These are phyloP conservation scores for Priceomyces haplophilus DNA, from an alignment of 805 yeast species.

Conservation along the genomic window DNA sequence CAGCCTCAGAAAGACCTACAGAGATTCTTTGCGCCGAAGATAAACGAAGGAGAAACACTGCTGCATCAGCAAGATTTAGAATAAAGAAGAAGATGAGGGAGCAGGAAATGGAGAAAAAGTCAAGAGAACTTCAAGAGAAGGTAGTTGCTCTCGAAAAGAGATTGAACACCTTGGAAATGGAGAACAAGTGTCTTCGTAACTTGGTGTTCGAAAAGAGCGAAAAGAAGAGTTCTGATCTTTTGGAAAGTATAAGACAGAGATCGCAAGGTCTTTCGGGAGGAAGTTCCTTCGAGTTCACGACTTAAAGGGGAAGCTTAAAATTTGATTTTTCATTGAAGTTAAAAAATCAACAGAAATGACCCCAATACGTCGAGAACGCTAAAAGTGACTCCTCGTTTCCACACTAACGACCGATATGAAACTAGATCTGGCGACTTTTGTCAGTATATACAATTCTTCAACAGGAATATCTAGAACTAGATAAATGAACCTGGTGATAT, in stretches of 20 bases:
- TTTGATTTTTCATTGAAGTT: too few species aligned
- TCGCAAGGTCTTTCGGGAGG: constrained; percentile 24
- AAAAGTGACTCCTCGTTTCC: too few species aligned
- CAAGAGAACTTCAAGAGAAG: constrained; percentile 68
- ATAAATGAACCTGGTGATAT: not conserved
- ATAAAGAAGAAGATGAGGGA: constrained; percentile 89
- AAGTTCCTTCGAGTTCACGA: not conserved
- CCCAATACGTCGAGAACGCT: too few species aligned
- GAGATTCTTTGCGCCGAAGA: constrained; percentile 44
- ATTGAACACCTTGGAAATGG: constrained; percentile 87
- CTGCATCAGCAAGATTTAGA: constrained; percentile 92
- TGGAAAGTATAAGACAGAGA: constrained; percentile 50
- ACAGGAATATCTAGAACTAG: constrained; percentile 10
- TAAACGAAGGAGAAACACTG: constrained; percentile 84
- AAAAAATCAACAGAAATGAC: too few species aligned
- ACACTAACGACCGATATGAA: not conserved
- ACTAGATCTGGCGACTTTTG: constrained; percentile 15
- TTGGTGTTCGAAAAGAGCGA: constrained; percentile 79
- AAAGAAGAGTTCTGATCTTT: constrained; percentile 49
- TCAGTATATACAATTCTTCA: constrained; percentile 19
- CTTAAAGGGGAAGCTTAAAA: too few species aligned
- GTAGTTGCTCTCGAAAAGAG: constrained; percentile 65
- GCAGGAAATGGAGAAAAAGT: constrained; percentile 79
- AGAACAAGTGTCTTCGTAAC: constrained; percentile 78
- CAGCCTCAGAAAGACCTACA: not conserved